A percentile compares a stretch with the other conserved stretches of the same genome.
Conservation (phyloP, 495 filamentous ascomycete genomes). For the Cercophora sp. region DNA sequence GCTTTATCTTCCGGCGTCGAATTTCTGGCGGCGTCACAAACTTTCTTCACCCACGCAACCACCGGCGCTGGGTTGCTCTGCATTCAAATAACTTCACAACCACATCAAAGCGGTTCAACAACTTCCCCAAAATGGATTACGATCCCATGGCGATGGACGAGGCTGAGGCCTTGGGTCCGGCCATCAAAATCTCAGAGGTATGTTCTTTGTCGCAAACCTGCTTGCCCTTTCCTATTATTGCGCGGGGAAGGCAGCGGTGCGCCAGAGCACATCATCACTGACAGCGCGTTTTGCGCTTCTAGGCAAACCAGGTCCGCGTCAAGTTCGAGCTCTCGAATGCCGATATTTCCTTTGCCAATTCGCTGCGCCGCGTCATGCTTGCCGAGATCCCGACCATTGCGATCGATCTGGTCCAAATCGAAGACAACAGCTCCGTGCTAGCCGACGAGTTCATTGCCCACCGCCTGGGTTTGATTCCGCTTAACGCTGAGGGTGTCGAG, state of each 20-base stretch:
- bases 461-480: constrained; percentile 85
- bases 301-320: constrained; percentile 68
- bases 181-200: constrained; percentile 70
- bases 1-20: not conserved
- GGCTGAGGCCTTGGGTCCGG: constrained; percentile 61
- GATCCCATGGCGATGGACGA: constrained; percentile 58
- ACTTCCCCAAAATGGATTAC: constrained; percentile 55
- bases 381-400: constrained; percentile 94
- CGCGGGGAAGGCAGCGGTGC: not conserved
- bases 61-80: too few species aligned
- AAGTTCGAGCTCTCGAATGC: constrained; percentile 78
- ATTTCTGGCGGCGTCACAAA: not conserved
- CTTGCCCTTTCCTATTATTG: not conserved
- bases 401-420: constrained; percentile 90
- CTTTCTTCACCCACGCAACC: too few species aligned
- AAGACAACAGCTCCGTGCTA: constrained; percentile 88
- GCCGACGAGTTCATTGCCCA: constrained; percentile 95
- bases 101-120: not conserved
- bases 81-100: too few species aligned
- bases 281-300: constrained; percentile 5
- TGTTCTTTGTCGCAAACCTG: constrained; percentile 17
- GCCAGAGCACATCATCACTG: not conserved
- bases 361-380: constrained; percentile 85
- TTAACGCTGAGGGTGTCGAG: constrained; percentile 79
- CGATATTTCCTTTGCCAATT: constrained; percentile 89